Evolutionary conservation across 495 filamentous ascomycete species (phyloP).

Genomic region (Hypoxylon fragiforme): DNA sequence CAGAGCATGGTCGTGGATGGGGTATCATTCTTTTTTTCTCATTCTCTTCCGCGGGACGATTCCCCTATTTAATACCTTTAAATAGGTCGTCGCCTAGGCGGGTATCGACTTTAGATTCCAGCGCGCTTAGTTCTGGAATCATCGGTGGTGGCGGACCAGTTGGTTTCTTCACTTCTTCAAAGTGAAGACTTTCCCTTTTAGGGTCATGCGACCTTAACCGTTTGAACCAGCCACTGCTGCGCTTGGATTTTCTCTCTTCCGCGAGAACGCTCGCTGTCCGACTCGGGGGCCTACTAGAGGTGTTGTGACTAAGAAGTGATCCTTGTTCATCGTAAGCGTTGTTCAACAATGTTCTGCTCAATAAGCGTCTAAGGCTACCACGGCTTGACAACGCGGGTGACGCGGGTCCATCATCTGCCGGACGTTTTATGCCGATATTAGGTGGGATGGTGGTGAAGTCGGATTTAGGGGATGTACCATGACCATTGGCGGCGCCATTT

Average conservation of each 20-base stretch:
- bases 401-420: constrained; percentile 47
- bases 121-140: constrained; percentile 60
- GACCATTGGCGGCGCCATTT: constrained; percentile 42
- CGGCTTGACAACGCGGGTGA: constrained; percentile 51
- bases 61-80: constrained; percentile 53
- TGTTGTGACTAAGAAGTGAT: constrained; percentile 25
- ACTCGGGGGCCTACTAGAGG: constrained; percentile 44
- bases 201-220: constrained; percentile 45
- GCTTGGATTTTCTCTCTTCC: constrained; percentile 49
- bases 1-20: constrained; percentile 20
- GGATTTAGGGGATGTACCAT: constrained; percentile 39
- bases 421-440: constrained; percentile 42
- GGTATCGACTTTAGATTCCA: constrained; percentile 52
- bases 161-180: constrained; percentile 42
- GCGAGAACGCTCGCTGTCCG: constrained; percentile 40
- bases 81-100: constrained; percentile 60
- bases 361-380: constrained; percentile 51
- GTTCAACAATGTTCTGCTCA: constrained; percentile 50
- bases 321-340: constrained; percentile 49
- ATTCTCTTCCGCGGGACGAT: not conserved
- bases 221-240: constrained; percentile 55
- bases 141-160: constrained; percentile 59
- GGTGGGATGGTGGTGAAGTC: constrained; percentile 33
- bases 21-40: constrained; percentile 9
- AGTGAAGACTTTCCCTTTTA: constrained; percentile 38